Percentiles rank a stretch among this genome's conserved stretches.
Evolutionary conservation across 768 basidiomycete genomes (phyloP).

Genomic region (Coprinopsis strossmayeri): DNA sequence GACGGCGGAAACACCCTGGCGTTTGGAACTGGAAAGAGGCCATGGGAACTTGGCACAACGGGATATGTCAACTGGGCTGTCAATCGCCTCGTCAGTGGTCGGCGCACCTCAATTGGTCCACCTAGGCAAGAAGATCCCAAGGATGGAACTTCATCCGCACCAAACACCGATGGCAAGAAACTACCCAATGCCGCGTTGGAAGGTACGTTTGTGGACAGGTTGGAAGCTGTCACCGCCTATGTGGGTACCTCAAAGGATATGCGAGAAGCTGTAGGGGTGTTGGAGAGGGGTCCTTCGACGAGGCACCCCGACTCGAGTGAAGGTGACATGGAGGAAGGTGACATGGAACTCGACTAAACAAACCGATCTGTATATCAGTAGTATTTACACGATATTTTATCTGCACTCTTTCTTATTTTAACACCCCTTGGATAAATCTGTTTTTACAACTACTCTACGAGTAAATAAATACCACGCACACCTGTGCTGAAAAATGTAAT

Average conservation of each 20-base stretch:
- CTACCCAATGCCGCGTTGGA: too few species aligned
- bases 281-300: background rate
- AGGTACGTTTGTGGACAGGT: conserved; percentile 4
- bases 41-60: conserved; percentile 7
- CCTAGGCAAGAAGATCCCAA: background rate
- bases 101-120: background rate
- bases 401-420: background rate
- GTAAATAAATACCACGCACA: too few species aligned
- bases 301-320: background rate
- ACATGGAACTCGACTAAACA: background rate
- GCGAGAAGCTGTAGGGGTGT: conserved; percentile 3
- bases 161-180: too few species aligned
- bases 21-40: conserved; percentile 7
- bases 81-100: background rate
- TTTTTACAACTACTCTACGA: too few species aligned
- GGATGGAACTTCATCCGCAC: background rate
- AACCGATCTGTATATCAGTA: background rate
- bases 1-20: background rate
- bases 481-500: too few species aligned
- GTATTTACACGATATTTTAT: background rate
- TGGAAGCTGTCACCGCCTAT: conserved; percentile 8
- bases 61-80: conserved; percentile 10
- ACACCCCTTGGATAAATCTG: background rate
- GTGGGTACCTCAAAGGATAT: conserved; percentile 7
- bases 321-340: background rate